Evolutionary conservation across 176 grass and related monocot species (phyloP), one percentile per base, ranked within the genome.

Genomic region (Elymus sibiricus): DNA sequence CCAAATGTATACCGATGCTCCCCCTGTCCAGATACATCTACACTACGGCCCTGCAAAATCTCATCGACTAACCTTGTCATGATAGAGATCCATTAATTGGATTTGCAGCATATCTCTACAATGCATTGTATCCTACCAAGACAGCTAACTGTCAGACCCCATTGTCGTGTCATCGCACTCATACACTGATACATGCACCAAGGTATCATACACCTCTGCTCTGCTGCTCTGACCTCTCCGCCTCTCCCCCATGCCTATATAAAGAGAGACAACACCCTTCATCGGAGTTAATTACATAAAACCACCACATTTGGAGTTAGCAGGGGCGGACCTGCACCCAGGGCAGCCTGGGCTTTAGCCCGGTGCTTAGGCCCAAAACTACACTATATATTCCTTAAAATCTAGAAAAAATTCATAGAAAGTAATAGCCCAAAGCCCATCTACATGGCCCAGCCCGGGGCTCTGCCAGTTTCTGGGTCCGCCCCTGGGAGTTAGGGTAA

Each of bases 211-310:
- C 49, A 19, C 19, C 22, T 7, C 34, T 35, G 34, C 34, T 35
- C 34, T 35, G 34, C 58, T 60, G 22, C 64, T 67, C 64, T 35
- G 29, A 3, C 2, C 29, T n/a, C 74, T 47, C 34, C 34, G 34
- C 34, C 34, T 35, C 34, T 35, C 29, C 0, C 64, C 75, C 42
- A 80, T 85, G 77, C 77, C 69, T 89, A 89, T 85, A 89, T 89
- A 85, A 76, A 4, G 9, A 37, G 35, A 85, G 35, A 13, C 77
- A 59, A n/a, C 82, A 4, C 56, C 19, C 34, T 28, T 39, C 87
- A 24, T 43, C 75, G 5, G 34, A 35, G 34, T 35, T 35, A 35
- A 35, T 35, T 35, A 35, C 34, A 35, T 35, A 35, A 35, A 35
- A 35, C 34, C 34, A 35, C 34, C 34, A 35, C 5, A 35, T 35